phyloP scores from a whole-genome alignment of 2,329 filamentous ascomycete species.

The Kalmusia sp. region DNA sequence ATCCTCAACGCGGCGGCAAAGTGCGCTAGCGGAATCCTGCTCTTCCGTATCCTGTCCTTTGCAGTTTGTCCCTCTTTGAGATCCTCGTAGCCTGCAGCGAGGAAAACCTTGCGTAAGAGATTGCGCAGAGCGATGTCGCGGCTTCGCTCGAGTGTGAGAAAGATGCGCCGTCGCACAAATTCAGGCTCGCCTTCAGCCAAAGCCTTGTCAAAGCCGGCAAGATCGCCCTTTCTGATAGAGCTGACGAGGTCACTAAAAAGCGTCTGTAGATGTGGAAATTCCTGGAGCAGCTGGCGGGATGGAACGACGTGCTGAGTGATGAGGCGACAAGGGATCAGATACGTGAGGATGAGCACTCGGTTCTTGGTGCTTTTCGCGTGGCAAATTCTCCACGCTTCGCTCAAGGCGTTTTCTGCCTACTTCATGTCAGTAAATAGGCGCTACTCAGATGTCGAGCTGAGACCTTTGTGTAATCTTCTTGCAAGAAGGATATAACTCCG shows the following conservation, averaged over 20 bases:
- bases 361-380: slow-evolving; percentile 76
- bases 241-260: slow-evolving; percentile 79
- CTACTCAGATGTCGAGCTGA: slow-evolving; percentile 10
- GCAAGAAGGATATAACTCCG: slow-evolving; percentile 90
- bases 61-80: slow-evolving; percentile 71
- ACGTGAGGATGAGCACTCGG: slow-evolving; percentile 90
- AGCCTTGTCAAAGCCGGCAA: slow-evolving; percentile 83
- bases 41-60: slow-evolving; percentile 69
- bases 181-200: slow-evolving; percentile 85
- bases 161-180: slow-evolving; percentile 91
- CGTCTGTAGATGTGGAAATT: slow-evolving; percentile 76
- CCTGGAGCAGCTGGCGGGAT: slow-evolving; percentile 71
- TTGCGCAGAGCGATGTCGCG: slow-evolving; percentile 93
- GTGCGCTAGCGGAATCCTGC: slow-evolving; percentile 80
- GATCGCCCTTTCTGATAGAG: slow-evolving; percentile 83
- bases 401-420: slow-evolving; percentile 62
- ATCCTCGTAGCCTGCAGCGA: slow-evolving; percentile 80
- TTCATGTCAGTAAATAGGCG: slow-evolving; percentile 19
- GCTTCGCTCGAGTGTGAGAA: slow-evolving; percentile 89
- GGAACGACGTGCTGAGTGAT: slow-evolving; percentile 88
- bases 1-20: slow-evolving; percentile 86
- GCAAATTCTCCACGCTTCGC: slow-evolving; percentile 82
- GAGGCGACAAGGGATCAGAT: slow-evolving; percentile 91
- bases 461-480: slow-evolving; percentile 88
- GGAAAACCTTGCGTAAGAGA: slow-evolving; percentile 87